Evolutionary conservation across 768 basidiomycete genomes (phyloP).

Genomic region (Saitozyma sp.): DNA sequence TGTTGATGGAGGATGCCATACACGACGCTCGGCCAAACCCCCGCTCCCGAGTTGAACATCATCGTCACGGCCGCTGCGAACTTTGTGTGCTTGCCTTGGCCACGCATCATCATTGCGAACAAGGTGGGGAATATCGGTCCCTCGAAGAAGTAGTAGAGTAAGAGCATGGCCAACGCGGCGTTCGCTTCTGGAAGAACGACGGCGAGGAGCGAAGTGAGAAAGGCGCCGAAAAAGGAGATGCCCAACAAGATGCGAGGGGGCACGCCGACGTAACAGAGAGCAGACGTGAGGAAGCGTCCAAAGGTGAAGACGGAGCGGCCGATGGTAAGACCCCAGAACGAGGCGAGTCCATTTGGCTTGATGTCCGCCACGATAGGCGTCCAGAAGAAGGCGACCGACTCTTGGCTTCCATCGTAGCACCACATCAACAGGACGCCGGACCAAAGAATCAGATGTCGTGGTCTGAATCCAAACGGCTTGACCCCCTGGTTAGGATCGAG

Average conservation of each 20-base stretch:
- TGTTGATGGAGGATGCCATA: conserved; percentile 30
- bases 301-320: conserved; percentile 36
- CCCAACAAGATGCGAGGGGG: conserved; percentile 37
- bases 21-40: conserved; percentile 29
- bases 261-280: conserved; percentile 33
- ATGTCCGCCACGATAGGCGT: conserved; percentile 14
- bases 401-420: conserved; percentile 43
- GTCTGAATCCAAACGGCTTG: conserved; percentile 20
- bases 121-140: conserved; percentile 45
- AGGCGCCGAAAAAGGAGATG: conserved; percentile 34
- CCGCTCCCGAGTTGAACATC: conserved; percentile 39
- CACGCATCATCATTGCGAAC: conserved; percentile 43
- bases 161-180: conserved; percentile 22
- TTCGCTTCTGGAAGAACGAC: conserved; percentile 23
- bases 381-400: conserved; percentile 39
- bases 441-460: conserved; percentile 16
- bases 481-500: conserved; percentile 19
- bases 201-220: conserved; percentile 29
- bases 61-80: conserved; percentile 31
- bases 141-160: conserved; percentile 45
- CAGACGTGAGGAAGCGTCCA: conserved; percentile 39
- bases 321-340: conserved; percentile 9
- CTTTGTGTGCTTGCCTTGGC: conserved; percentile 42
- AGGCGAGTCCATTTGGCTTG: conserved; percentile 22
- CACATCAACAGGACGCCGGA: conserved; percentile 34